A percentile compares a stretch with the other conserved stretches of the same genome.
Conservation (phyloP, 106 monocot genomes). For the Acorus gramineus region DNA sequence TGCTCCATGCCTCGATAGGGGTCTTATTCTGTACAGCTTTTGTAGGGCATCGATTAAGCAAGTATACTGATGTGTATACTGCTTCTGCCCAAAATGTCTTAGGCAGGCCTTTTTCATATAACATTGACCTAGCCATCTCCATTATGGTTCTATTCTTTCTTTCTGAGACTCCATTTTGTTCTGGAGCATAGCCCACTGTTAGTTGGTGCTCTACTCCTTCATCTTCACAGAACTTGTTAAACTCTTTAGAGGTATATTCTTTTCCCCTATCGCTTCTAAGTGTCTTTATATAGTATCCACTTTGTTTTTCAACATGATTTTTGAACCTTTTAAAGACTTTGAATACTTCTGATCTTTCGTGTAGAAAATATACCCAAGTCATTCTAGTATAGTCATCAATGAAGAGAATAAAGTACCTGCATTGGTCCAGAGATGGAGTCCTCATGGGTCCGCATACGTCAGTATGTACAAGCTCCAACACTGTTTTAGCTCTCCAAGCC, state of each 20-base stretch:
- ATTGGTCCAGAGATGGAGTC: not conserved
- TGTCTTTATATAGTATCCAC: not conserved
- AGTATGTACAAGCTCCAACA: too few relatives aligned
- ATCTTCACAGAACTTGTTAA: not conserved
- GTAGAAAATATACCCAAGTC: not conserved
- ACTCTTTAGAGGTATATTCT: not conserved
- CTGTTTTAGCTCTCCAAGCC: not conserved
- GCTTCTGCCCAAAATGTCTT: not conserved
- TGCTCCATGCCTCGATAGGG: constrained; percentile 10
- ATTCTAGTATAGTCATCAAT: constrained; percentile 3
- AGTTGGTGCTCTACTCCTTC: not conserved
- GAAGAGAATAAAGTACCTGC: not conserved
- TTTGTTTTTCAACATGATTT: too few relatives aligned
- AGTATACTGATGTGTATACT: not conserved
- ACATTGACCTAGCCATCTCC: not conserved
- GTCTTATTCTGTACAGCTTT: constrained; percentile 1
- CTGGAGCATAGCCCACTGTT: not conserved
- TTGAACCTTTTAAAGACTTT: constrained; percentile 1
- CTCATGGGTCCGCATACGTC: too few relatives aligned
- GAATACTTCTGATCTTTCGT: not conserved
- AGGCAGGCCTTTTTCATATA: not conserved
- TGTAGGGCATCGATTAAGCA: not conserved
- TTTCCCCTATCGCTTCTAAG: not conserved
- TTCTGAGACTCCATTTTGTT: not conserved
- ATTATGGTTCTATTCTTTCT: constrained; percentile 5